These are phyloP conservation scores for Penicillium ucsense DNA, from an alignment of 495 filamentous ascomycete genomes.

Conservation along the genomic window DNA sequence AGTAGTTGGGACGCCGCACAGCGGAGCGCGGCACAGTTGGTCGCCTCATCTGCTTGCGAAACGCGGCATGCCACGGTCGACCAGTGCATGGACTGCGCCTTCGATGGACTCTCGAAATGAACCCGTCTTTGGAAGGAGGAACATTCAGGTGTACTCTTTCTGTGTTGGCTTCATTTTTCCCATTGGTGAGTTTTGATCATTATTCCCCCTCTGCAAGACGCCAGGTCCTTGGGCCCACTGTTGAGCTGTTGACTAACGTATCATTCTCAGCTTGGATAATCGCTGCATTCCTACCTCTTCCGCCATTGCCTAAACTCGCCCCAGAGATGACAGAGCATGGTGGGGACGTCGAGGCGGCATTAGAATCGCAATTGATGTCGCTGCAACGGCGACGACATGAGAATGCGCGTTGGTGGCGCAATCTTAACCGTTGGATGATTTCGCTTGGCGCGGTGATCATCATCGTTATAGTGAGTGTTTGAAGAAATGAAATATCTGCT, in stretches of 20 bases:
- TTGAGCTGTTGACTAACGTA: neutral
- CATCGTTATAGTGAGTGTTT: constrained; percentile 54
- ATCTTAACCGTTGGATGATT: constrained; percentile 80
- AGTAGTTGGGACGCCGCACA: constrained; percentile 11
- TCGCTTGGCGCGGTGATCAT: constrained; percentile 69
- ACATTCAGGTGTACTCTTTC: constrained; percentile 81
- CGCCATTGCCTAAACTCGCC: constrained; percentile 35
- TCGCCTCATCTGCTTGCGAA: constrained; percentile 67
- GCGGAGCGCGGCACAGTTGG: constrained; percentile 45
- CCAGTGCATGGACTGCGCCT: constrained; percentile 55
- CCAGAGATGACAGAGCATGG: constrained; percentile 16
- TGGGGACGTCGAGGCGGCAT: constrained; percentile 33
- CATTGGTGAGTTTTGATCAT: constrained; percentile 46
- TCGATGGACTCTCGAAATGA: constrained; percentile 54
- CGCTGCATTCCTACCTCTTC: constrained; percentile 73
- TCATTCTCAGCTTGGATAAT: constrained; percentile 63
- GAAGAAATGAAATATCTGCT: neutral
- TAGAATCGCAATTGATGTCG: constrained; percentile 31
- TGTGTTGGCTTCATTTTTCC: constrained; percentile 81
- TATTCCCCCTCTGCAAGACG: neutral
- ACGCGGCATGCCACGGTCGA: constrained; percentile 24
- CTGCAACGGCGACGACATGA: constrained; percentile 58
- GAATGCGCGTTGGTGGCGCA: constrained; percentile 89
- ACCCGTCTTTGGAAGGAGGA: constrained; percentile 53
- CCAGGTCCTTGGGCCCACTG: too few relatives aligned